Conservation (phyloP, 805 yeast species). For the Saturnispora zaruensis region DNA sequence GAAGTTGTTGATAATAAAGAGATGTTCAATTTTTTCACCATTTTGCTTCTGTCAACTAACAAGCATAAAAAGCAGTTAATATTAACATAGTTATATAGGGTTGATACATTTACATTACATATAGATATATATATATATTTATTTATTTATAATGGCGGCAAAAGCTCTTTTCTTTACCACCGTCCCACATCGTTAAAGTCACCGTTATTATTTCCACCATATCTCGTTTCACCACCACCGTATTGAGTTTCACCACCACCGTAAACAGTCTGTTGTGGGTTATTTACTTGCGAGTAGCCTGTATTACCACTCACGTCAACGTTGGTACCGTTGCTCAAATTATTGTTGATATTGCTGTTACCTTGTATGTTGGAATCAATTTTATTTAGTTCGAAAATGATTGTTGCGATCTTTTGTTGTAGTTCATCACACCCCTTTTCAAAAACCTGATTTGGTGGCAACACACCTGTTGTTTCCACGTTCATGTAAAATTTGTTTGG, state of each 20-base stretch:
- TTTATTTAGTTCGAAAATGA: constrained; percentile 60
- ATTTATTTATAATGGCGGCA: neutral
- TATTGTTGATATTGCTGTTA: constrained; percentile 28
- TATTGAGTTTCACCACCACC: constrained; percentile 13
- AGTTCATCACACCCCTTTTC: constrained; percentile 74
- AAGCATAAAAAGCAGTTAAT: neutral
- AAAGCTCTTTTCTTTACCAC: constrained; percentile 18
- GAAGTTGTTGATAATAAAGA: neutral
- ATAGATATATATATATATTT: neutral
- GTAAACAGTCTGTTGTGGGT: constrained; percentile 9
- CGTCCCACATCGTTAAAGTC: constrained; percentile 26
- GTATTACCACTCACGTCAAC: neutral
- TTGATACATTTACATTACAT: neutral
- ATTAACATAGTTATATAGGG: neutral
- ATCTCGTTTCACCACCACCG: constrained; percentile 11
- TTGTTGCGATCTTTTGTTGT: constrained; percentile 85
- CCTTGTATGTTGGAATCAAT: constrained; percentile 30
- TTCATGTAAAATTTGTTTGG: constrained; percentile 79
- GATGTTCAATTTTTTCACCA: neutral
- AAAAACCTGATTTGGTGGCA: constrained; percentile 85
- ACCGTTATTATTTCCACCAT: constrained; percentile 15
- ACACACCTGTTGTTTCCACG: constrained; percentile 86
- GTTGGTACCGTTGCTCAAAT: neutral
- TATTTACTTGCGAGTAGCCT: constrained; percentile 1
- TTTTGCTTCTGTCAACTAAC: neutral